Percentiles rank a stretch among this genome's conserved stretches.
Conservation (phyloP, 176 grass and related monocot species). For the Elaeis guineensis region DNA sequence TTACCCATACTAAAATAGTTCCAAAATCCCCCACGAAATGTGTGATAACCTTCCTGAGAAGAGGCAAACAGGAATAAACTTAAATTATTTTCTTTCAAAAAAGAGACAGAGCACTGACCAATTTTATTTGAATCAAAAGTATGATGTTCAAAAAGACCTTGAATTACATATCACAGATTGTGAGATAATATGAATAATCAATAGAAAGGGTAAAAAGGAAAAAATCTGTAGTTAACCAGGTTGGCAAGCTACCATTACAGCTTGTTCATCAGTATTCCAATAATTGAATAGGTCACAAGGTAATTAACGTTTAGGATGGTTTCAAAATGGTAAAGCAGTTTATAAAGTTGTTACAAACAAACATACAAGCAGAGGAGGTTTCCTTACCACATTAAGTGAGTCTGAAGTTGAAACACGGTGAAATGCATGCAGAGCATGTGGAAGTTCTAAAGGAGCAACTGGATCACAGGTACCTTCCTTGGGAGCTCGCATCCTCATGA, state of each 20-base stretch:
- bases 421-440: slow-evolving; percentile 80
- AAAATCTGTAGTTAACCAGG: no score
- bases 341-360: no score
- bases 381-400: slow-evolving; percentile 62
- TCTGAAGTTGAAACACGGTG: slow-evolving; percentile 58
- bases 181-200: no score
- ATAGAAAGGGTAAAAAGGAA: no score
- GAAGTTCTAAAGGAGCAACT: slow-evolving; percentile 75
- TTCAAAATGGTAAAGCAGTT: no score
- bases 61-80: no score
- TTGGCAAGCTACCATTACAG: no score
- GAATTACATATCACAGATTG: no score
- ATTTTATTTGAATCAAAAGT: neutral
- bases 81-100: neutral
- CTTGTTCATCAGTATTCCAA: no score
- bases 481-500: slow-evolving; percentile 75
- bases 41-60: slow-evolving; percentile 24
- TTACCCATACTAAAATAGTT: slow-evolving; percentile 98
- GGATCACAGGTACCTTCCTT: slow-evolving; percentile 68
- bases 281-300: no score
- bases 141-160: neutral
- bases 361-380: neutral
- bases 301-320: no score
- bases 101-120: no score
- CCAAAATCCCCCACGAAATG: slow-evolving; percentile 89